Conservation (phyloP, 192 early-diverging fungal genomes). For the Coemansia sp. region DNA sequence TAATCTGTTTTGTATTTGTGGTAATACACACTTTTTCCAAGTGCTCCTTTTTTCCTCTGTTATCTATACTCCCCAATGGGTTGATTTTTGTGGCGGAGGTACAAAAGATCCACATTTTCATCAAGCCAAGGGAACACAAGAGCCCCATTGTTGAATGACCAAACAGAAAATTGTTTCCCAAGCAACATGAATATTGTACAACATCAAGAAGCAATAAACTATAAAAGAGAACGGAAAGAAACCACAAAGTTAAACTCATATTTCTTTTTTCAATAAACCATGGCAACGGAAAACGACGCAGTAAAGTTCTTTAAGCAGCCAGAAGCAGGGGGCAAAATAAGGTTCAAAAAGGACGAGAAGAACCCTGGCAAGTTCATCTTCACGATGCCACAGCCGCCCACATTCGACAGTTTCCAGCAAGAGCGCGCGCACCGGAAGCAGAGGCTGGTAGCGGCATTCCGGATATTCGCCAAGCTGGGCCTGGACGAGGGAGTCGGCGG, state of each 20-base stretch:
- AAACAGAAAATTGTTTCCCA: no score
- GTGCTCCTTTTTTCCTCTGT: conserved; percentile 4
- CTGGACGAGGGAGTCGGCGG: conserved; percentile 64
- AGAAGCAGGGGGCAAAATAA: conserved; percentile 14
- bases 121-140: background rate
- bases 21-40: conserved; percentile 1
- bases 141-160: no score
- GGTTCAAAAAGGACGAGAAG: conserved; percentile 39
- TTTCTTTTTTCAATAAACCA: background rate
- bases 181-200: no score
- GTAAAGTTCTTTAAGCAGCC: conserved; percentile 29
- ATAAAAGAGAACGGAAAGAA: no score
- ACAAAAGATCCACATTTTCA: conserved; percentile 1
- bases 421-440: conserved; percentile 61
- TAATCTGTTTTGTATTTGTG: conserved; percentile 44
- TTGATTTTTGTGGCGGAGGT: background rate
- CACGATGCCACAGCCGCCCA: conserved; percentile 49
- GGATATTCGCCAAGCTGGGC: conserved; percentile 57
- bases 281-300: conserved; percentile 22
- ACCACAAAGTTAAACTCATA: background rate
- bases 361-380: conserved; percentile 47
- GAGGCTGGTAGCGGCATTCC: conserved; percentile 57
- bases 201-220: no score
- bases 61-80: background rate
- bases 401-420: conserved; percentile 44